Conservation (phyloP, 2,329 filamentous ascomycete species). For the Graphiopsis chlorocephala region DNA sequence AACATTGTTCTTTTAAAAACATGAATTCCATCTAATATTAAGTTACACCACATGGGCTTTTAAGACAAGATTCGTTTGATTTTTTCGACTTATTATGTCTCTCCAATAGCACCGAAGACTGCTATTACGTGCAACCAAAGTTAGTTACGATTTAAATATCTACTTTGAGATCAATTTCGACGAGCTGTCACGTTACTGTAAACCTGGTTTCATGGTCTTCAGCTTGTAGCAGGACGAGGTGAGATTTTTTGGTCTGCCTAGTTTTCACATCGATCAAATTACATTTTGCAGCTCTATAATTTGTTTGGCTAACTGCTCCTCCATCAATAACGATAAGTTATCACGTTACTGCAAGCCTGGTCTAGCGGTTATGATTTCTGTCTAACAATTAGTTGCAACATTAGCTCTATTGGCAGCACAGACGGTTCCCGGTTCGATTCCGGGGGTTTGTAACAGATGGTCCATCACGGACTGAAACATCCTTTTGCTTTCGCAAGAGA, state of each 20-base stretch:
- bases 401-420: constrained; percentile 11
- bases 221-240: neutral
- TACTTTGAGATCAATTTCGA: neutral
- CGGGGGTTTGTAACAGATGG: constrained; percentile 15
- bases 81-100: neutral
- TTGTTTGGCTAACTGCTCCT: too few relatives aligned
- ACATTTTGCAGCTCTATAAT: too few relatives aligned
- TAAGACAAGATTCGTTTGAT: neutral
- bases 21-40: neutral
- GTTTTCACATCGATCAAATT: neutral
- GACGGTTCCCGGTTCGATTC: constrained; percentile 16
- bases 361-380: constrained; percentile 17
- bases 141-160: neutral
- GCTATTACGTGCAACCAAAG: neutral
- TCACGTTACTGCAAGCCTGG: constrained; percentile 9
- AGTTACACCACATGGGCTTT: neutral
- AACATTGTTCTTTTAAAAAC: neutral
- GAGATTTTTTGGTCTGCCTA: too few relatives aligned
- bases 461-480: neutral
- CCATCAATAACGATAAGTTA: neutral
- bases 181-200: neutral
- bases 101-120: neutral
- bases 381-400: constrained; percentile 15
- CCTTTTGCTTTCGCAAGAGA: neutral
- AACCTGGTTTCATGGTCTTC: neutral